These are phyloP conservation scores for Xylariaceae sp. DNA, from an alignment of 2,329 filamentous ascomycete species.

Conservation along the genomic window DNA sequence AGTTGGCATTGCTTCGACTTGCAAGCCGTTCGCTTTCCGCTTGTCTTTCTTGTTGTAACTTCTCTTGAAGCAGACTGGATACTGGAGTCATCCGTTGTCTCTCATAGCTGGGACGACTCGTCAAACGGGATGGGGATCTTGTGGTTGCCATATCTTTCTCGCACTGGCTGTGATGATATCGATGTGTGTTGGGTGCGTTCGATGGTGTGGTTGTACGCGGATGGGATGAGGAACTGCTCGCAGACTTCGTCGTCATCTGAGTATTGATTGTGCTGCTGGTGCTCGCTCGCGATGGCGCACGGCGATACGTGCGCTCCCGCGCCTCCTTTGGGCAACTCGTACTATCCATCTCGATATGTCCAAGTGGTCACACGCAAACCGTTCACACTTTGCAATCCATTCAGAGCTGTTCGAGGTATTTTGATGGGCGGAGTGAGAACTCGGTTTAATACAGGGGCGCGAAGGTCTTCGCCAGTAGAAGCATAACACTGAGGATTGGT, in stretches of 20 bases:
- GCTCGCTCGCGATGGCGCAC: constrained; percentile 46
- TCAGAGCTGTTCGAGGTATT: too few species aligned
- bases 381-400: too few species aligned
- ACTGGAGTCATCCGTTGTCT: constrained; percentile 39
- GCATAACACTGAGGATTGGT: too few species aligned
- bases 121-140: constrained; percentile 40
- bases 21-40: constrained; percentile 46
- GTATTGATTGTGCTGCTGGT: constrained; percentile 38
- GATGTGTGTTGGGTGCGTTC: constrained; percentile 37
- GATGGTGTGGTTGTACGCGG: constrained; percentile 37
- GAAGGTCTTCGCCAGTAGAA: too few species aligned
- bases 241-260: constrained; percentile 40
- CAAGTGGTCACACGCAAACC: too few species aligned
- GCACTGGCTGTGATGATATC: constrained; percentile 40
- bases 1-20: constrained; percentile 36
- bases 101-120: constrained; percentile 43
- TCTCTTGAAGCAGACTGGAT: constrained; percentile 55
- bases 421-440: too few species aligned
- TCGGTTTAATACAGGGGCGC: too few species aligned
- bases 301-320: constrained; percentile 34
- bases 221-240: constrained; percentile 42
- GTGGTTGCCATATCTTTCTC: constrained; percentile 34
- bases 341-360: constrained; percentile 24
- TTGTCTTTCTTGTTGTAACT: constrained; percentile 49
- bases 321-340: constrained; percentile 20